Base-by-base conservation (phyloP, 352 stramenopile genomes). In the Phytophthora nicotianae region DNA sequence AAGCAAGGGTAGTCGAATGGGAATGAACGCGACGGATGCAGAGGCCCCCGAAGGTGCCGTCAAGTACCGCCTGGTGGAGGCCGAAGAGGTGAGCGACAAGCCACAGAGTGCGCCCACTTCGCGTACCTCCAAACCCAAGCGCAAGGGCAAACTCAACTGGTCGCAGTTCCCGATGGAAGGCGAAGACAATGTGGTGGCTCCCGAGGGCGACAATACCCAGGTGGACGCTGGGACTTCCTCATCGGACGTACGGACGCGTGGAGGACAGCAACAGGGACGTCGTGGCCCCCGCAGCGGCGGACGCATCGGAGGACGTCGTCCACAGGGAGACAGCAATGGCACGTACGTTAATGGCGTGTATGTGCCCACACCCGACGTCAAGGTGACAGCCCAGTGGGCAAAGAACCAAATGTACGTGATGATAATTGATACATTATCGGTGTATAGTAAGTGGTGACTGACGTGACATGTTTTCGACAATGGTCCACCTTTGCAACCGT, bases 21-120 rank as follows among this genome's bases (percentile, higher is more conserved):
- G 68, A 27, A 58, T 72, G 53, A 72, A 66, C 38, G 49, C 62
- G n/a, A 48, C 50, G 37, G 45, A 72, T 27, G 62, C 23, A 17
- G 63, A 65, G 38, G 43, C 53, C 26, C 35, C 54, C 8, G 62
- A 66, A 38, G 62, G 65, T 37, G 58, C 72, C 45, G 77, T 93
- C 73, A 95, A 95, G 75, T 95, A 93, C 72, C 83, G 72, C 40
- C 70, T 95, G 10, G 86, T 95, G 29, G 86, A 93, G 65, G 86
- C 86, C 8, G 86, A 95, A 48, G 86, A 95, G 56, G 86, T 95
- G 45, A 79, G 40, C 21, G 50, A 83, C 43, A 75, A 68, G 51
- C n/a, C 62, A 46, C 62, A 63, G 32, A 38, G 59, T 13, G 9
- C 51, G 24, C 11, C 38, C n/a, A 35, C 58, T 17, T 17, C 21